Evolutionary conservation across 257 asterid species (phyloP).

Genomic region (Primulina eburnea): DNA sequence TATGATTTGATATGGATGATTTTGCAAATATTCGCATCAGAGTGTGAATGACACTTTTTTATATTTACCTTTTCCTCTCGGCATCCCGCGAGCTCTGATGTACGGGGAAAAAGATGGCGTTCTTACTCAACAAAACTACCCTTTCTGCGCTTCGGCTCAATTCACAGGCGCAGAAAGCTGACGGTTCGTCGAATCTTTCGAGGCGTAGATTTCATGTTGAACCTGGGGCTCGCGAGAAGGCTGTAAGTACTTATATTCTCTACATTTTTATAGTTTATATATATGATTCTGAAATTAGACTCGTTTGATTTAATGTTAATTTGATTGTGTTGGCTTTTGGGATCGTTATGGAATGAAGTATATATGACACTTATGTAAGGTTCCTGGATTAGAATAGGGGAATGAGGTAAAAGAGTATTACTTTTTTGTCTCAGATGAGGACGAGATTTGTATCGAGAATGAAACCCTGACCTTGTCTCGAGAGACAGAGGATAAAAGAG

Average conservation of each 20-base stretch:
- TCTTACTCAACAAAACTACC: slow-evolving; percentile 43
- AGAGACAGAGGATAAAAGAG: not conserved
- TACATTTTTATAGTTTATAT: not conserved
- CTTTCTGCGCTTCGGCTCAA: slow-evolving; percentile 50
- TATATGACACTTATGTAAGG: not conserved
- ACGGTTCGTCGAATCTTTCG: slow-evolving; percentile 38
- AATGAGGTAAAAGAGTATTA: not conserved
- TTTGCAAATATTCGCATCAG: not conserved
- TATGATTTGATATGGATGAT: not conserved
- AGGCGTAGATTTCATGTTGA: slow-evolving; percentile 73
- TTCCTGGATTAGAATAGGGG: not conserved
- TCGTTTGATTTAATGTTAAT: not conserved
- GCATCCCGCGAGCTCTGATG: not conserved
- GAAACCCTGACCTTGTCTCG: not conserved
- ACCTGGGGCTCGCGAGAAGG: slow-evolving; percentile 90
- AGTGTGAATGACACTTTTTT: no score
- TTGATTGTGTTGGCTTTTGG: no score
- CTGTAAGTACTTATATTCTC: slow-evolving; percentile 45
- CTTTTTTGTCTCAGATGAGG: not conserved
- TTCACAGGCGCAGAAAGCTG: slow-evolving; percentile 55
- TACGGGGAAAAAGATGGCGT: slow-evolving; percentile 39
- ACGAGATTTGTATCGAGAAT: not conserved
- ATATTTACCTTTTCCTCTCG: not conserved
- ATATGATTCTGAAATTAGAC: not conserved
- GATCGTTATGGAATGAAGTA: not conserved